Base-by-base conservation (phyloP, 2,329 filamentous ascomycete species). In the Penicillium occitanis region DNA sequence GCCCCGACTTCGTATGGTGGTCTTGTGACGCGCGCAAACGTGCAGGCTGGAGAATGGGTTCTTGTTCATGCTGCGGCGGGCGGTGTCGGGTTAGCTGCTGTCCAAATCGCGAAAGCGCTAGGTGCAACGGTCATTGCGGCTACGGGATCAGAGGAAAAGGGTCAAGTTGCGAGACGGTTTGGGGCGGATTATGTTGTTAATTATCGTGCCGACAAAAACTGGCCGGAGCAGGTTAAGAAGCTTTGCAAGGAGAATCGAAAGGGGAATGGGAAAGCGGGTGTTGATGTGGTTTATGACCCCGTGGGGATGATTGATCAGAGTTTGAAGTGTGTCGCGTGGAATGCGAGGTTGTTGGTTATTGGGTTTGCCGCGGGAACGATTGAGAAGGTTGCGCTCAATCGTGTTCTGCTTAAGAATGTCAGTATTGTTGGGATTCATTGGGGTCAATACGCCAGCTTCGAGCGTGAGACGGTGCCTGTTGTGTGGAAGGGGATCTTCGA, bases 231-330 rank as follows among this genome's bases (percentile, higher is more conserved):
- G 68, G 92, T 97, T 58, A 91, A 91, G 81, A 88, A 87, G 71
- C 78, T 98, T 53, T 81, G 79, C 68, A 73, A 75, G 25, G 68
- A 74, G 68, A 70, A 82, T 53, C 71, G 80, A 66, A 94, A 90
- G 4, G 91, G 91, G 0, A 87, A 88, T 68, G 86, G 86, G 1
- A 81, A 84, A 51, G 76, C 76, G 0, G 88, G 93, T 11, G 93
- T 97, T 19, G 93, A 98, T 78, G 92, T 98, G 61, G 93, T 98
- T 25, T 98, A 92, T 80, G 94, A 98, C 77, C 93, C 94, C 13
- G 94, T 98, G 0, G 94, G 94, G 0, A 81, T 97, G 75, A 91
- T 97, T 60, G 92, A 96, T 70, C 86, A 88, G 75, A 92, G 89
- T 71, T 91, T 93, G 71, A 97, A 96, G 80, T 97, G 94, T 80